A percentile compares a stretch with the other conserved stretches of the same genome.
phyloP scores from a whole-genome alignment of 139 green algal species.

The Haematococcus sp. region DNA sequence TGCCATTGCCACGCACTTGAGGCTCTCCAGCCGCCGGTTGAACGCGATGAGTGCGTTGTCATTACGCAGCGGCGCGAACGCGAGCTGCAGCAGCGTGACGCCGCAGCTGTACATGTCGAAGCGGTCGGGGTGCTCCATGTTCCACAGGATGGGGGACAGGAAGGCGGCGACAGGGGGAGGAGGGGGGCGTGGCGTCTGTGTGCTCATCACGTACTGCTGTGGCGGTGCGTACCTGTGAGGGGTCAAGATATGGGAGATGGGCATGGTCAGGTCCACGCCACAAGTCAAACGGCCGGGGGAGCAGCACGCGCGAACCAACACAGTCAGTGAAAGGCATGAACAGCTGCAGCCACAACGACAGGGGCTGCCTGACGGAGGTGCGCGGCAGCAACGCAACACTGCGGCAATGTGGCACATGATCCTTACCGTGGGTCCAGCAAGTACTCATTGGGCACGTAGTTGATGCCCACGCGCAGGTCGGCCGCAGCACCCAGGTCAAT shows the following conservation, averaged over 20 bases:
- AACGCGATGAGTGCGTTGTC: conserved; percentile 76
- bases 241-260: no score
- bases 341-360: no score
- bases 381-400: no score
- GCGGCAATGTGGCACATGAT: not conserved
- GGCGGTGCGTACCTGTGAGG: conserved; percentile 73
- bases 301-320: no score
- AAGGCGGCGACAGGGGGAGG: conserved; percentile 54
- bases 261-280: no score
- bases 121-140: conserved; percentile 77
- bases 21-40: conserved; percentile 15
- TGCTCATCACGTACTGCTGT: conserved; percentile 93
- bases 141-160: conserved; percentile 86
- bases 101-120: conserved; percentile 88
- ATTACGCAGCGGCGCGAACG: conserved; percentile 68
- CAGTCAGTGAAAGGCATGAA: not conserved
- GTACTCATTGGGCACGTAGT: conserved; percentile 93
- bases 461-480: conserved; percentile 89
- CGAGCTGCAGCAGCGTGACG: conserved; percentile 74
- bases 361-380: no score
- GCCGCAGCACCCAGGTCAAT: conserved; percentile 90
- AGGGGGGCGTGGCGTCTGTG: conserved; percentile 53
- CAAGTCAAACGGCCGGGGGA: no score
- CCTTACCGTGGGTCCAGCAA: conserved; percentile 79
- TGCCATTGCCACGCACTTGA: no score